Percentiles rank a stretch among this genome's conserved stretches.
These are phyloP conservation scores for Penicillium aurantiogriseum DNA, from an alignment of 2,329 filamentous ascomycete genomes.

Conservation along the genomic window DNA sequence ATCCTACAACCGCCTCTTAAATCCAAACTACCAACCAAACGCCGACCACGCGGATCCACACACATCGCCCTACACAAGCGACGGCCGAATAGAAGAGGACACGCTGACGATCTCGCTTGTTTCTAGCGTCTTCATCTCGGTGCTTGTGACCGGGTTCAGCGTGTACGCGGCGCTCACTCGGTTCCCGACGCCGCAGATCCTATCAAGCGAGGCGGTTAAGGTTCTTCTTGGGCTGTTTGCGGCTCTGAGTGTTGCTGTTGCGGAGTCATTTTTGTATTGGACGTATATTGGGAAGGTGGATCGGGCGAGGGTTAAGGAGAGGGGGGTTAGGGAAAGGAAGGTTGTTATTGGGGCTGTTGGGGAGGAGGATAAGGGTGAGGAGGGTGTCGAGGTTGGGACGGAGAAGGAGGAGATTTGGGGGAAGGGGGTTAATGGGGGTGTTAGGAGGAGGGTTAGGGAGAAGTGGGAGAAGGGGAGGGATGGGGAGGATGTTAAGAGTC, in stretches of 20 bases:
- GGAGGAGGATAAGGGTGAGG: neutral
- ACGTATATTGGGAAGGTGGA: conserved; percentile 48
- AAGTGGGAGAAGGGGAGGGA: conserved; percentile 28
- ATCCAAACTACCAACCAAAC: conserved; percentile 57
- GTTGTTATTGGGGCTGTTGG: conserved; percentile 16
- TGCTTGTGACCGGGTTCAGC: conserved; percentile 63
- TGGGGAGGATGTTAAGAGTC: conserved; percentile 1
- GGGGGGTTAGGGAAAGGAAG: conserved; percentile 39
- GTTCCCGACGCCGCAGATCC: conserved; percentile 36
- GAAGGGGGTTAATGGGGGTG: conserved; percentile 23
- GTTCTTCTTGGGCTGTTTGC: conserved; percentile 43
- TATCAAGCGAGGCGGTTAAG: conserved; percentile 36
- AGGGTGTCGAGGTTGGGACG: conserved; percentile 4
- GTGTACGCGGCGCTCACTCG: conserved; percentile 45
- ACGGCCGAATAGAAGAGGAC: conserved; percentile 24
- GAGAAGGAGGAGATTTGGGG: conserved; percentile 26
- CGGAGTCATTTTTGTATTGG: conserved; percentile 49
- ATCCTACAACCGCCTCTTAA: conserved; percentile 73
- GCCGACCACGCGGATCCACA: conserved; percentile 44
- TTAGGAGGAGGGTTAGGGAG: conserved; percentile 21
- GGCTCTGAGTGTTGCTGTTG: conserved; percentile 46
- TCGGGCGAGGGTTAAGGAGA: conserved; percentile 40
- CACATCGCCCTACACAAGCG: conserved; percentile 1
- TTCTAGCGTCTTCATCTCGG: conserved; percentile 84
- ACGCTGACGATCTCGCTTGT: conserved; percentile 59